Percentiles rank a stretch among this genome's conserved stretches.
Evolutionary conservation across 2,329 filamentous ascomycete genomes (phyloP).

Genomic region (Trichophyton verrucosum): DNA sequence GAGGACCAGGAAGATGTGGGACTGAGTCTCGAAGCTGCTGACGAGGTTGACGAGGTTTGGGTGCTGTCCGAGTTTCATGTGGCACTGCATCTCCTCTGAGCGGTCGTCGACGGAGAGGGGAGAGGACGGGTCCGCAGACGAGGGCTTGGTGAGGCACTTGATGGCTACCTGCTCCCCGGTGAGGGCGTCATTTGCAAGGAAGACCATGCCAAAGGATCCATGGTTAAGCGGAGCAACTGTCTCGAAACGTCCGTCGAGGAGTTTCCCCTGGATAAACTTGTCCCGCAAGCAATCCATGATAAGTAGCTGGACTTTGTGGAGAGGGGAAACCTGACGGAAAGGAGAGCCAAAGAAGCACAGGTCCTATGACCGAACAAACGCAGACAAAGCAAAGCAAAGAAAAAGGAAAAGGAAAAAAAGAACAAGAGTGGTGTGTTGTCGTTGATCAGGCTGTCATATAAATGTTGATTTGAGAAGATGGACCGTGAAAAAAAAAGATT

Average conservation of each 20-base stretch:
- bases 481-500: slow-evolving; percentile 4
- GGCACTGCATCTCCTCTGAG: slow-evolving; percentile 50
- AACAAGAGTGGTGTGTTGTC: slow-evolving; percentile 21
- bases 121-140: slow-evolving; percentile 47
- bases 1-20: slow-evolving; percentile 82
- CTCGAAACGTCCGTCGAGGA: slow-evolving; percentile 80
- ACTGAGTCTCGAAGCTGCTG: slow-evolving; percentile 80
- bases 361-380: slow-evolving; percentile 11
- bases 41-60: slow-evolving; percentile 89
- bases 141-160: slow-evolving; percentile 86
- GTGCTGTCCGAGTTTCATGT: slow-evolving; percentile 65
- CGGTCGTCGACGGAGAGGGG: slow-evolving; percentile 66
- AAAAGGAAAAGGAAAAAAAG: slow-evolving; percentile 23
- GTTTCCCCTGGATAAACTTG: slow-evolving; percentile 62
- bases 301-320: not conserved
- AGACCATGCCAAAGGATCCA: slow-evolving; percentile 98
- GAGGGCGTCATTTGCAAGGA: slow-evolving; percentile 68
- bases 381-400: slow-evolving; percentile 15
- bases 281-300: slow-evolving; percentile 76
- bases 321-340: not conserved
- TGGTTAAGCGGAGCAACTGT: slow-evolving; percentile 92
- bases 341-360: slow-evolving; percentile 2
- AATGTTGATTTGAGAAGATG: slow-evolving; percentile 3
- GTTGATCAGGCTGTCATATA: slow-evolving; percentile 31
- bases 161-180: slow-evolving; percentile 77